phyloP scores from a whole-genome alignment of 352 stramenopile genomes.

The Phytophthora niederhauseri region DNA sequence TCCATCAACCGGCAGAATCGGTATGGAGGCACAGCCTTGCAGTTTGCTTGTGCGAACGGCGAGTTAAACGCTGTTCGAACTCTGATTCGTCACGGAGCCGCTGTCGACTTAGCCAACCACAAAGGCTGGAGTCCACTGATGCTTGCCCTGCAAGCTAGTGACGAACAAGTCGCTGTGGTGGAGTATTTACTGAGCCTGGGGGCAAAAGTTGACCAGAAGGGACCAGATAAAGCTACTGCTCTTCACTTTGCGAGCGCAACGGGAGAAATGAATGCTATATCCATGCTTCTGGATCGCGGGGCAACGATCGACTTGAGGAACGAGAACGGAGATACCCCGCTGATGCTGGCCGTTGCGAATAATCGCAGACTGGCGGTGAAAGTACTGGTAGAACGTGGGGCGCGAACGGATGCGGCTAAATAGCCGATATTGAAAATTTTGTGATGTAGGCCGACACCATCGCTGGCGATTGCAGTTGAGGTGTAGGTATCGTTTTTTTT shows the following conservation, averaged over 20 bases:
- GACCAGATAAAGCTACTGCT: not conserved
- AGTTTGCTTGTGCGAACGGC: not conserved
- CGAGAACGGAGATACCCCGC: not conserved
- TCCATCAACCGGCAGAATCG: not conserved
- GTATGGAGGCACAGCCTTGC: not conserved
- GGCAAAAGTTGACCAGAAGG: not conserved
- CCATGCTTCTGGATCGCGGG: not conserved
- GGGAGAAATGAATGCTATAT: not conserved
- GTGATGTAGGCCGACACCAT: too few species aligned
- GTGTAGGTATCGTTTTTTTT: too few species aligned
- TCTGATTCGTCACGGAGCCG: not conserved
- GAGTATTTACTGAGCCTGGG: not conserved
- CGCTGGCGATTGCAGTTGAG: too few species aligned
- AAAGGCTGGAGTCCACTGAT: not conserved
- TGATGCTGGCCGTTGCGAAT: not conserved
- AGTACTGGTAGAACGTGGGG: not conserved
- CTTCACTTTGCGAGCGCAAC: not conserved
- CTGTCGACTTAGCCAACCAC: not conserved
- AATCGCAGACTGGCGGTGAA: not conserved
- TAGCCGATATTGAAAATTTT: not conserved
- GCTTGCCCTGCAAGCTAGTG: not conserved
- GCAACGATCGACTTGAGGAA: not conserved
- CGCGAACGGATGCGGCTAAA: not conserved
- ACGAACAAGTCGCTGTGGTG: not conserved
- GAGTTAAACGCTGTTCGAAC: not conserved